A percentile compares a stretch with the other conserved stretches of the same genome.
phyloP scores from a whole-genome alignment of 192 early-diverging fungal genomes.

The Lobosporangium transversale region DNA sequence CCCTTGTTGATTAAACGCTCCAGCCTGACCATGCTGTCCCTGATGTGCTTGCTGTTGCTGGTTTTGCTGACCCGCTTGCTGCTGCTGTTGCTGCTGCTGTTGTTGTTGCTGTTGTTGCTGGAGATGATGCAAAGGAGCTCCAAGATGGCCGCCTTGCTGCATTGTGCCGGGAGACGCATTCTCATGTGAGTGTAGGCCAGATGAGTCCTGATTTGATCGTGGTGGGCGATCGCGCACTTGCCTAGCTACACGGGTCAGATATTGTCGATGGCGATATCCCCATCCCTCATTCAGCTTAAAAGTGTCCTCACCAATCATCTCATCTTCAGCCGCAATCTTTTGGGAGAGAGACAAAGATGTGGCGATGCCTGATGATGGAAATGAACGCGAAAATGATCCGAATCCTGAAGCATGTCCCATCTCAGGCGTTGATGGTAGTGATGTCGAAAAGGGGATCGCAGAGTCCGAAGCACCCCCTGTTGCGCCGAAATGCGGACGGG shows the following conservation, averaged over 20 bases:
- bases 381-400: background rate
- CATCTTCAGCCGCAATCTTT: conserved; percentile 44
- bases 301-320: conserved; percentile 30
- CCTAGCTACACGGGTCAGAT: conserved; percentile 36
- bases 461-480: background rate
- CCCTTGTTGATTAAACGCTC: background rate
- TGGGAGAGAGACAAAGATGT: background rate
- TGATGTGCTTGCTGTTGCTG: conserved; percentile 9
- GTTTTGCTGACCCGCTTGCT: background rate
- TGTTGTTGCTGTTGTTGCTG: conserved; percentile 14
- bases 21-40: background rate
- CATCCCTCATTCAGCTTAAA: conserved; percentile 45
- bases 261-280: conserved; percentile 26
- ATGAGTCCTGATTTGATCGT: background rate
- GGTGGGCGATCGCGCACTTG: conserved; percentile 30
- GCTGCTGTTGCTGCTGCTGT: conserved; percentile 13
- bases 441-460: background rate
- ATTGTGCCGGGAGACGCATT: background rate
- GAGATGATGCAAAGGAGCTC: conserved; percentile 9
- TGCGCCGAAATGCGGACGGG: conserved; percentile 2
- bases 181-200: conserved; percentile 5
- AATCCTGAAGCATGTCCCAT: conserved; percentile 2
- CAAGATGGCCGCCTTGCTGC: background rate
- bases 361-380: background rate
- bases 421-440: conserved; percentile 16